A percentile compares a stretch with the other conserved stretches of the same genome.
Evolutionary conservation across 2,329 filamentous ascomycete species (phyloP).

Genomic region (Lachnellula suecica): DNA sequence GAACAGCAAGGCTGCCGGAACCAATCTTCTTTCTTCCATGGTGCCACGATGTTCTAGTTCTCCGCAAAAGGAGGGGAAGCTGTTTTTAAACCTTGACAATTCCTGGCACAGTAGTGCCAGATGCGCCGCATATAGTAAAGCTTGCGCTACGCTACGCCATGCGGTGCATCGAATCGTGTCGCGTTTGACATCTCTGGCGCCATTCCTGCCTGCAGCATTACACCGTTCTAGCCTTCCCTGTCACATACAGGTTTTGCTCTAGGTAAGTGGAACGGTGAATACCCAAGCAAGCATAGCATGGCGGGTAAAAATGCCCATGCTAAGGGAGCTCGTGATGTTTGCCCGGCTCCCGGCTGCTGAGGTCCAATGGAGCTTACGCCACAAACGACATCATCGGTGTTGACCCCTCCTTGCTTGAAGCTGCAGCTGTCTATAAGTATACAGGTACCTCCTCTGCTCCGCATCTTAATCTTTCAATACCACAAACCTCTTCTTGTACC

Average conservation of each 20-base stretch:
- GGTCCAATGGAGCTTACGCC: conserved; percentile 3
- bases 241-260: not conserved
- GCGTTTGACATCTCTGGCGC: too few species aligned
- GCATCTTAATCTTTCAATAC: not conserved
- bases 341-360: not conserved
- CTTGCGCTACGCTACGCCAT: not conserved
- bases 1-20: too few species aligned
- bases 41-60: too few species aligned
- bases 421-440: not conserved
- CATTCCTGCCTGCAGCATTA: not conserved
- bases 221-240: not conserved
- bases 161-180: not conserved
- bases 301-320: too few species aligned
- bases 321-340: not conserved
- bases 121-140: not conserved
- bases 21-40: too few species aligned
- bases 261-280: too few species aligned
- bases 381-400: conserved; percentile 13
- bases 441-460: not conserved
- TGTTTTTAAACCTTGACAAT: too few species aligned
- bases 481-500: not conserved
- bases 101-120: too few species aligned
- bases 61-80: too few species aligned
- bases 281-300: not conserved
- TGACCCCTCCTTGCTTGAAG: not conserved